Base-by-base conservation (phyloP, 2,329 filamentous ascomycete genomes). In the Calonectria hawksworthii region DNA sequence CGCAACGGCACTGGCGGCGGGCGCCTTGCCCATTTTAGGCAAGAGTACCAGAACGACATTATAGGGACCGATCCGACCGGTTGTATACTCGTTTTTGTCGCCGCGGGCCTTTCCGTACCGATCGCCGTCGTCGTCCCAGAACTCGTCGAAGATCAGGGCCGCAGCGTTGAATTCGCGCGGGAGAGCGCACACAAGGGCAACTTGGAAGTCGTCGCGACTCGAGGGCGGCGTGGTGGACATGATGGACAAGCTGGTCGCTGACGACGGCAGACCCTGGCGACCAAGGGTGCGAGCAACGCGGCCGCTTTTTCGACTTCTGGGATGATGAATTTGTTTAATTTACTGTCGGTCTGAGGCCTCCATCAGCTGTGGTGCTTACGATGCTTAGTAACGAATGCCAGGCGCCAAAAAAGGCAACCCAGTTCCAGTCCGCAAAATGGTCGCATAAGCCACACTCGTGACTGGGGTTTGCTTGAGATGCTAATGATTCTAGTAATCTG, bases 41-140 rank as follows among this genome's bases (percentile, higher is more conserved):
- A 82, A 64, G 9, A 79, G 76, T 50, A 77, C 77, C 8, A 84
- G 75, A 32, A 84, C 79, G 44, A 83, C 82, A 56, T 82, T 78
- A 61, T 82, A 74, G 21, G 76, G 74, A 6, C 79, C 78, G 1
- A 83, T 77, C 8, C 76, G 76, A 18, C 81, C 82, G 18, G 77
- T 82, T 1, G 78, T 77, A n/a, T 80, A 79, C 7, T 28, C 70
- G 38, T 79, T 80, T 18, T 54, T 51, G 56, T 79, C 77, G 28
- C 73, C 66, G 4, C 1, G 16, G 5, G 67, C 52, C n/a, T 28
- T 36, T 36, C 67, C 38, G 38, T 59, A 69, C 16, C 13, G 18
- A 34, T 59, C 67, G 16, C 67, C 67, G 10, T 61, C 6, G n/a
- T 61, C 67, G 18, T 69, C 67, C 67, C 67, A 69, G 14, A 69